Conservation (phyloP, 371 early-diverging fungal species). For the Conidiobolus coronatus region DNA sequence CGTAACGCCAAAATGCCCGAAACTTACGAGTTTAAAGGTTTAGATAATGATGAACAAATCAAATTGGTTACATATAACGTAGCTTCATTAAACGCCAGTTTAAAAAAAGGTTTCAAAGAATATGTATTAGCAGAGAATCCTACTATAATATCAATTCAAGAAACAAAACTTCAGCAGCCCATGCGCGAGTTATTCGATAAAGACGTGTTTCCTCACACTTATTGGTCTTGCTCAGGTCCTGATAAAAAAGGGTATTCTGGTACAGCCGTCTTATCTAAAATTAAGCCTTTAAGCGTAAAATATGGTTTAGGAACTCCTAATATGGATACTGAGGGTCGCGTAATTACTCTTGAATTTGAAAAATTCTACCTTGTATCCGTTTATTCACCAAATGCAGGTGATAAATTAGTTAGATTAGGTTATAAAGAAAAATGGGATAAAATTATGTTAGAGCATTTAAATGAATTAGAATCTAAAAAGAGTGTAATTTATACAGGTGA, state of each 20-base stretch:
- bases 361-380: slow-evolving; percentile 39
- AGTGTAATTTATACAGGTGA: slow-evolving; percentile 73
- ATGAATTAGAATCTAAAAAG: slow-evolving; percentile 32
- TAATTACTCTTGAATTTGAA: slow-evolving; percentile 43
- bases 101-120: slow-evolving; percentile 56
- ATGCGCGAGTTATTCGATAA: slow-evolving; percentile 19
- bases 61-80: slow-evolving; percentile 72
- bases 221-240: slow-evolving; percentile 29
- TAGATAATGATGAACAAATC: slow-evolving; percentile 6
- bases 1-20: no score
- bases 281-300: slow-evolving; percentile 33
- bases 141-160: slow-evolving; percentile 66
- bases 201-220: slow-evolving; percentile 40
- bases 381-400: slow-evolving; percentile 70
- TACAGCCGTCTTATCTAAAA: slow-evolving; percentile 51
- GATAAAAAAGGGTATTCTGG: slow-evolving; percentile 73
- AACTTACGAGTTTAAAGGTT: no score
- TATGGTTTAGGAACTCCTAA: slow-evolving; percentile 32
- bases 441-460: slow-evolving; percentile 38
- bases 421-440: slow-evolving; percentile 38
- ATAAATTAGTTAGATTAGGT: slow-evolving; percentile 35
- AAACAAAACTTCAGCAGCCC: slow-evolving; percentile 35
- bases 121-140: slow-evolving; percentile 64
- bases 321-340: slow-evolving; percentile 35
- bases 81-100: slow-evolving; percentile 35